Evolutionary conservation across 2,329 filamentous ascomycete species (phyloP), one percentile per base, ranked within the genome.

Genomic region (Monilinia laxa): DNA sequence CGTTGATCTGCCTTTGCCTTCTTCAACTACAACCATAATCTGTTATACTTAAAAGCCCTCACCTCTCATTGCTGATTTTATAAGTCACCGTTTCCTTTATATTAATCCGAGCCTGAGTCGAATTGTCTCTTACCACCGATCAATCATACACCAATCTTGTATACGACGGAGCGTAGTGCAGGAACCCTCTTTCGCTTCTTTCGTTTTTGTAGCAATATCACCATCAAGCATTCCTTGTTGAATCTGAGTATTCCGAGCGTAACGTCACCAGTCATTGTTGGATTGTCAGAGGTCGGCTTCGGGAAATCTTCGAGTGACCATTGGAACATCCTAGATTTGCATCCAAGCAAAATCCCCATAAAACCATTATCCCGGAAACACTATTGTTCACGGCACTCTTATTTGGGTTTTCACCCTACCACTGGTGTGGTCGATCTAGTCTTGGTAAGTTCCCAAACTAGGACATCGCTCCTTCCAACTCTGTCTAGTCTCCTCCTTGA

Each of bases 1-100:
- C 64, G 64, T 62, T 65, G 64, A 65, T 65, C 64, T 60, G n/a
- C 42, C 38, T 62, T 49, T 60, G n/a, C 42, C 38, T 62, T 49
- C 55, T 65, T 54, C 55, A 53, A 42, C 23, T 16, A 42, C 16
- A 42, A 16, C 40, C 5, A 16, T 54, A 52, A 35, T 52, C 49
- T 45, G 25, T 35, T 65, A 53, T 65, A 65, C 52, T 64, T 56
- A 64, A 65, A 35, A 47, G 55, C 25, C 55, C 18, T 47, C 55
- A 35, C 35, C 31, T 42, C 45, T 51, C n/a, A 51, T 53, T 65
- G 23, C 38, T 16, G 18, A 16, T 38, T 47, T 18, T 0, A 23
- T 3, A 59, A 38, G n/a, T 47, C 62, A 47, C 57, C 35, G 18
- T 47, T 14, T 47, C 25, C 38, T 40, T 62, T 40, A 38, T 20